Conservation (phyloP, 805 yeast genomes). For the Danielozyma ontarioensis region DNA sequence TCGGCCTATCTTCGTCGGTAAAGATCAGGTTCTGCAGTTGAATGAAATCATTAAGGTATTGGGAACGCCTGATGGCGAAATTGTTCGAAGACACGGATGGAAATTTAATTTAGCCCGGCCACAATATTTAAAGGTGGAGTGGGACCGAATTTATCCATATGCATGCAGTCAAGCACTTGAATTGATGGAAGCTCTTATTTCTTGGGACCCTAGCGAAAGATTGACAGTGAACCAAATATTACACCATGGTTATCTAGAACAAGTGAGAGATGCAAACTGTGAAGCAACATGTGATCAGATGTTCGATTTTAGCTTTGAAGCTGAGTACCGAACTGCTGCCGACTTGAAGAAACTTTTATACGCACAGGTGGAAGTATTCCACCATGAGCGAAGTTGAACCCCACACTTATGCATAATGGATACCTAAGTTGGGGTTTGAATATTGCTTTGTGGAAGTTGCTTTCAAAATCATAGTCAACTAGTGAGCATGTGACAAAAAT, state of each 20-base stretch:
- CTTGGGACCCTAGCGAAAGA: constrained; percentile 61
- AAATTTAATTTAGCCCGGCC: constrained; percentile 32
- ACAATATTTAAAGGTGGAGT: constrained; percentile 28
- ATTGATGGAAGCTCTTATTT: constrained; percentile 49
- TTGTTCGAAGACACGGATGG: constrained; percentile 31
- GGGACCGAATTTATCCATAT: constrained; percentile 59
- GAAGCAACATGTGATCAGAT: constrained; percentile 49
- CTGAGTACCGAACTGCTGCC: constrained; percentile 11
- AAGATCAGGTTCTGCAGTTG: constrained; percentile 65
- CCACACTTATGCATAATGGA: no score
- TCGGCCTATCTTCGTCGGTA: constrained; percentile 75
- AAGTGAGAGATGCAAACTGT: constrained; percentile 48
- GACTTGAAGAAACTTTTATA: constrained; percentile 11
- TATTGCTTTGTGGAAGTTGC: no score
- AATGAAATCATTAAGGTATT: constrained; percentile 60
- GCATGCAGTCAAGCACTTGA: constrained; percentile 49
- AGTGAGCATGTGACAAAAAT: no score
- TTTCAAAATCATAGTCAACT: no score
- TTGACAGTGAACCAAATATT: constrained; percentile 53
- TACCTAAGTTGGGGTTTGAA: no score
- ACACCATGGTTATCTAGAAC: constrained; percentile 48
- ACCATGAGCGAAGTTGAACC: constrained; percentile 4
- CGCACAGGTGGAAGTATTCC: constrained; percentile 18
- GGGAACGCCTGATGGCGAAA: constrained; percentile 60
- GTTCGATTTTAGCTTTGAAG: constrained; percentile 70